These are phyloP conservation scores for Eutypella sp. DNA, from an alignment of 2,329 filamentous ascomycete species.

Conservation along the genomic window DNA sequence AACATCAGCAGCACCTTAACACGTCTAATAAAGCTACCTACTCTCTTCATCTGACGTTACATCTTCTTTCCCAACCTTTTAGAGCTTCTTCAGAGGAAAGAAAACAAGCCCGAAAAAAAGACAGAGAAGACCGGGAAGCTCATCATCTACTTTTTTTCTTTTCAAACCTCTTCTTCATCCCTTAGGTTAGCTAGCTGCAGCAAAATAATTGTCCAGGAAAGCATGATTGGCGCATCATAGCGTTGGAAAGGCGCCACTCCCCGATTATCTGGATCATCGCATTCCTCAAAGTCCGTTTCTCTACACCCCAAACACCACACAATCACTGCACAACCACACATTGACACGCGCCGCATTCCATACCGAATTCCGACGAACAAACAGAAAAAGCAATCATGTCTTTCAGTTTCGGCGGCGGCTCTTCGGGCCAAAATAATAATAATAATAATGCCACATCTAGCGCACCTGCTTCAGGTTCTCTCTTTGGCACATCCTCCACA, in stretches of 20 bases:
- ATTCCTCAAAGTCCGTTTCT: constrained; percentile 19
- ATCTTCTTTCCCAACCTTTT: no score
- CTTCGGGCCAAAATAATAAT: constrained; percentile 27
- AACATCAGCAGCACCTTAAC: neutral
- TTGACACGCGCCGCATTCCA: no score
- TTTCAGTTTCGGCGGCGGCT: constrained; percentile 28
- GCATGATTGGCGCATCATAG: constrained; percentile 14
- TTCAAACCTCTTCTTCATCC: neutral
- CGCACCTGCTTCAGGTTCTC: constrained; percentile 32
- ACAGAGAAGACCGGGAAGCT: no score
- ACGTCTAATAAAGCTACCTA: no score
- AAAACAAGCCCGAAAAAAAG: neutral
- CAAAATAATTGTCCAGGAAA: constrained; percentile 1
- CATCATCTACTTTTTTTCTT: no score
- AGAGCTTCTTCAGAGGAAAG: no score
- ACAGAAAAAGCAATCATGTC: constrained; percentile 24
- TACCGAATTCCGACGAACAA: no score
- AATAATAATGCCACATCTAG: constrained; percentile 33
- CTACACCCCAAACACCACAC: constrained; percentile 4
- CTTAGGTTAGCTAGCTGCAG: neutral
- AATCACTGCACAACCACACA: neutral
- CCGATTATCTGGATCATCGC: constrained; percentile 12
- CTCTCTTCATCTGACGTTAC: no score
- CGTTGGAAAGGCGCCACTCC: constrained; percentile 2
- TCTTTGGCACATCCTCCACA: constrained; percentile 35